Percentiles rank a stretch among this genome's conserved stretches.
These are phyloP conservation scores for Jasminum sambac DNA, from an alignment of 257 asterid genomes.

Conservation along the genomic window DNA sequence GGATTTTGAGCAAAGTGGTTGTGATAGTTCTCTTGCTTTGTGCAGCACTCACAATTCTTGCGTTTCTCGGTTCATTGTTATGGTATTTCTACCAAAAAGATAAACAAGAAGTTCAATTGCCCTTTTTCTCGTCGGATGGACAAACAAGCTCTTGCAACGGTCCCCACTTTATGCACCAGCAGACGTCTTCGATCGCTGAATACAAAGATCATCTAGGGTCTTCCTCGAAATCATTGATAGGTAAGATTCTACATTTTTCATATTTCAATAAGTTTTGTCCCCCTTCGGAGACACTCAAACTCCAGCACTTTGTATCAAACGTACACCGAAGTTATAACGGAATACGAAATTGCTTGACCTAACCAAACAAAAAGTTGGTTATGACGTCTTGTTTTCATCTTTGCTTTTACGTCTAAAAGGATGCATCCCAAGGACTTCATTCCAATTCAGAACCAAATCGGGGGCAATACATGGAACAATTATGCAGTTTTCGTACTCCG, in stretches of 20 bases:
- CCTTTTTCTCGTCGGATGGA: conserved; percentile 60
- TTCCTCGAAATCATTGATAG: conserved; percentile 41
- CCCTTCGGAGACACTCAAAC: not conserved
- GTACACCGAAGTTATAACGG: not conserved
- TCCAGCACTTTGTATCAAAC: not conserved
- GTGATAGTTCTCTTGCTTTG: conserved; percentile 56
- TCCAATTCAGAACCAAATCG: conserved; percentile 45
- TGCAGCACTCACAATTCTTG: conserved; percentile 50
- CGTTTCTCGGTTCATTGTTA: conserved; percentile 44
- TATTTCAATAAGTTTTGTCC: not conserved
- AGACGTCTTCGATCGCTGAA: conserved; percentile 41
- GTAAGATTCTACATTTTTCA: conserved; percentile 30
- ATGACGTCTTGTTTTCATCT: conserved; percentile 11
- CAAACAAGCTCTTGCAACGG: conserved; percentile 61
- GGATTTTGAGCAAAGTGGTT: conserved; percentile 42
- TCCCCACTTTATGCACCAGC: conserved; percentile 60
- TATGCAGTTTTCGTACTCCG: conserved; percentile 67
- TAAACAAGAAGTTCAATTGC: conserved; percentile 42
- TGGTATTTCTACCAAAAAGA: conserved; percentile 52
- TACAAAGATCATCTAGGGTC: conserved; percentile 39
- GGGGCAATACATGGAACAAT: conserved; percentile 63
- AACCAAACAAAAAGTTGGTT: conserved; percentile 13
- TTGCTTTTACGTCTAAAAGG: conserved; percentile 45
- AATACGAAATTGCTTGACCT: conserved; percentile 7
- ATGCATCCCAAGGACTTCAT: conserved; percentile 61